Percentiles rank a stretch among this genome's conserved stretches.
These are phyloP conservation scores for Polytrichum commune DNA, from an alignment of 225 moss, liverwort and hornwort species.

Conservation along the genomic window DNA sequence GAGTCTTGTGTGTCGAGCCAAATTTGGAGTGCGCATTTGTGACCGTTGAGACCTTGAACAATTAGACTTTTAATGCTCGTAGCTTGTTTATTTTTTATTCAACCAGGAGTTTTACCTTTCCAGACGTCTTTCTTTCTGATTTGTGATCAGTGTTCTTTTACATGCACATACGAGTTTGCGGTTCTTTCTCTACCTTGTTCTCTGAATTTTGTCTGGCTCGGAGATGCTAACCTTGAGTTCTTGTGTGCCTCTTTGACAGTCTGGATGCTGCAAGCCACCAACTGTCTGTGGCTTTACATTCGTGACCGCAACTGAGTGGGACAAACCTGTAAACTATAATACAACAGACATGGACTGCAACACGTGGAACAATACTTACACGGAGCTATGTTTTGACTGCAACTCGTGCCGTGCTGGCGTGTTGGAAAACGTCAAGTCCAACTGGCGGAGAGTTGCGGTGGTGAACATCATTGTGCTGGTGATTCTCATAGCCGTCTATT, in stretches of 20 bases:
- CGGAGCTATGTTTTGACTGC: slow-evolving; percentile 60
- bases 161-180: no score
- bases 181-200: no score
- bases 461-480: slow-evolving; percentile 61
- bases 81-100: no score
- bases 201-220: background rate
- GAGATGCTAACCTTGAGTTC: background rate
- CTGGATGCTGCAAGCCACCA: slow-evolving; percentile 96
- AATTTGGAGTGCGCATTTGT: no score
- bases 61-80: no score
- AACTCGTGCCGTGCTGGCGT: slow-evolving; percentile 89
- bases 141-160: no score
- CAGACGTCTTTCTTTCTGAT: no score
- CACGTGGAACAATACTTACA: slow-evolving; percentile 46
- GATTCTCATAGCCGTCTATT: slow-evolving; percentile 72
- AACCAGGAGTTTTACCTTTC: no score
- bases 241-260: slow-evolving; percentile 34
- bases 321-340: background rate
- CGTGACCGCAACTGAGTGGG: slow-evolving; percentile 54
- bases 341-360: slow-evolving; percentile 46
- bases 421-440: slow-evolving; percentile 82
- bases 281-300: slow-evolving; percentile 53
- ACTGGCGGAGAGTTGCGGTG: slow-evolving; percentile 82
- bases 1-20: background rate
- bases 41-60: no score